Percentiles rank a stretch among this genome's conserved stretches.
phyloP scores from a whole-genome alignment of 202 grass and related monocot species.

The Carex sylvatica region DNA sequence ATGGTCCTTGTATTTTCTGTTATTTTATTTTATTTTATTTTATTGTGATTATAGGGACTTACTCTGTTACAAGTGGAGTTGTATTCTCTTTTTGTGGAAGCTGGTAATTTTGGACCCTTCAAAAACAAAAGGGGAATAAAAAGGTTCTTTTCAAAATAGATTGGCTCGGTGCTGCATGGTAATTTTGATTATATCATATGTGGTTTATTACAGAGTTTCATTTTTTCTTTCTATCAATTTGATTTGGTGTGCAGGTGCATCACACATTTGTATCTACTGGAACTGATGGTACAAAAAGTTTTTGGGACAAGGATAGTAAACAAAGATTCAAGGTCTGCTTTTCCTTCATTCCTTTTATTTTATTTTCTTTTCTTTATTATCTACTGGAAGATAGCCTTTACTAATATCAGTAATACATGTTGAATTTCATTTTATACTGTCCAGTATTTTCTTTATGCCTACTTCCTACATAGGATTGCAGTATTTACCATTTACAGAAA shows the following conservation, averaged over 20 bases:
- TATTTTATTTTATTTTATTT: neutral
- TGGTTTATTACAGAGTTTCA: neutral
- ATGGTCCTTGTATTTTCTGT: slow-evolving; percentile 31
- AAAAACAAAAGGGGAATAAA: neutral
- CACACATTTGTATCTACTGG: slow-evolving; percentile 89
- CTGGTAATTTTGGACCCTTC: neutral
- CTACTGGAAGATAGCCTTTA: neutral
- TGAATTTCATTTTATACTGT: neutral
- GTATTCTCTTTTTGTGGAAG: neutral
- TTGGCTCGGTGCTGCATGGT: neutral
- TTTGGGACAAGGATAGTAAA: slow-evolving; percentile 96
- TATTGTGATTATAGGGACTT: slow-evolving; percentile 31
- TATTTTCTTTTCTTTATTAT: neutral
- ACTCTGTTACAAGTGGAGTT: slow-evolving; percentile 35
- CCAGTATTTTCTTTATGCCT: no score
- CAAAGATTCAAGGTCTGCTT: slow-evolving; percentile 76
- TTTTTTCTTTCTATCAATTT: slow-evolving; percentile 1
- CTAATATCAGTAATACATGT: no score
- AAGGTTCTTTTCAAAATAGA: no score
- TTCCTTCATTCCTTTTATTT: neutral
- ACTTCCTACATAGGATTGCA: no score
- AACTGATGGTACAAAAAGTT: slow-evolving; percentile 75
- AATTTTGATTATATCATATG: neutral
- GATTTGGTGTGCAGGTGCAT: slow-evolving; percentile 43
- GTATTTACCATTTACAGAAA: slow-evolving; percentile 4